Percentiles rank a stretch among this genome's conserved stretches.
Evolutionary conservation across 805 yeast genomes (phyloP).

Genomic region (Saccharomyces mikatae): DNA sequence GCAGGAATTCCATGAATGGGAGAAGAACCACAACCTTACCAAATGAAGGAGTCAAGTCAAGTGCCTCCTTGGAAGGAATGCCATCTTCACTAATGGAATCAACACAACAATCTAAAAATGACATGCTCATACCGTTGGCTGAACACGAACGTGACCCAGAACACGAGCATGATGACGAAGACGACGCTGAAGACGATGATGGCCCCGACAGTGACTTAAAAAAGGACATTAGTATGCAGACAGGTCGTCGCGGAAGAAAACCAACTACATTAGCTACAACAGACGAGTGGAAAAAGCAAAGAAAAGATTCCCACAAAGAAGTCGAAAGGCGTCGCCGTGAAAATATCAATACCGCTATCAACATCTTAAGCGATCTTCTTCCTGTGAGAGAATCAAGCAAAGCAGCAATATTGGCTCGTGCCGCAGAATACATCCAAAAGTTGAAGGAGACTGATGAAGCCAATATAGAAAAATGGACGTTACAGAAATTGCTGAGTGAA

Average conservation of each 20-base stretch:
- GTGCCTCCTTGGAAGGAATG: neutral
- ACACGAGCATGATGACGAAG: neutral
- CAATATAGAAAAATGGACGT: conserved; percentile 89
- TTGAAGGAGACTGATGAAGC: conserved; percentile 84
- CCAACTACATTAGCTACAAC: conserved; percentile 24
- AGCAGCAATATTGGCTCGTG: conserved; percentile 79
- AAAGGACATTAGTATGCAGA: neutral
- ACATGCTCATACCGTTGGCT: neutral
- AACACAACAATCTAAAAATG: neutral
- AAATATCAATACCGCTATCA: conserved; percentile 79
- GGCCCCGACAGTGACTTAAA: neutral
- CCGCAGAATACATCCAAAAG: conserved; percentile 83
- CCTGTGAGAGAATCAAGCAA: conserved; percentile 78
- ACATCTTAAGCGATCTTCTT: conserved; percentile 64
- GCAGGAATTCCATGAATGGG: neutral
- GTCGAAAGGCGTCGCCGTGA: conserved; percentile 91
- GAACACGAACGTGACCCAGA: neutral
- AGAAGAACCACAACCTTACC: neutral
- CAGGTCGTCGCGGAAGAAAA: conserved; percentile 24
- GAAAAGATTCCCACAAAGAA: conserved; percentile 89
- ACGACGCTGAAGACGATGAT: neutral
- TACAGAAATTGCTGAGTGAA: conserved; percentile 85
- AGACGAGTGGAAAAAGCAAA: conserved; percentile 36
- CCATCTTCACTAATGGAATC: neutral
- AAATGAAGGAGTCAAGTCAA: neutral